Conservation (phyloP, 257 asterid species). For the Solanum dulcamara region DNA sequence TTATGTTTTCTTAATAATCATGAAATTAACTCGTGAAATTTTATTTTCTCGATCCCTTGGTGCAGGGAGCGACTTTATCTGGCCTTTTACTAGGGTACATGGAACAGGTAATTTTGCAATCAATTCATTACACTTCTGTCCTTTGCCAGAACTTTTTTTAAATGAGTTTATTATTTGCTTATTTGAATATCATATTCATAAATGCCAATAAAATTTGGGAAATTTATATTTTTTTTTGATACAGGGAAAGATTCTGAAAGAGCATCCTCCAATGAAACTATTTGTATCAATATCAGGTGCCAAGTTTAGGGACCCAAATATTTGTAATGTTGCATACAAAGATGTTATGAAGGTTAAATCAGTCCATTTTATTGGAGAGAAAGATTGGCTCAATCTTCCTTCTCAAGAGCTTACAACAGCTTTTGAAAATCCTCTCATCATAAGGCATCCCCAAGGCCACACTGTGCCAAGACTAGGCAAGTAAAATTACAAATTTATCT, state of each 20-base stretch:
- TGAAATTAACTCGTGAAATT: no score
- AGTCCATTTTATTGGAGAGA: conserved; percentile 54
- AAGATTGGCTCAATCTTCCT: conserved; percentile 51
- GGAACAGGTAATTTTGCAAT: conserved; percentile 20
- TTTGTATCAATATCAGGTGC: conserved; percentile 53
- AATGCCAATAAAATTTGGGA: background rate
- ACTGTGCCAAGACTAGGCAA: conserved; percentile 56
- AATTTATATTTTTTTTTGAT: background rate
- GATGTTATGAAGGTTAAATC: conserved; percentile 40
- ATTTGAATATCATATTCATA: background rate
- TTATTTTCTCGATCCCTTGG: background rate
- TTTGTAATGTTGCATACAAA: conserved; percentile 42
- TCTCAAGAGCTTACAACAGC: conserved; percentile 47
- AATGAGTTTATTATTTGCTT: no score
- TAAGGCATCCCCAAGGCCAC: conserved; percentile 60
- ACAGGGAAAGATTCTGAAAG: conserved; percentile 42
- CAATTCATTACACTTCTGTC: background rate
- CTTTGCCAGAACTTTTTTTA: no score
- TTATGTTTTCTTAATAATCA: no score
- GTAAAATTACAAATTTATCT: background rate
- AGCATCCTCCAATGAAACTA: conserved; percentile 37
- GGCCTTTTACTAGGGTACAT: conserved; percentile 44
- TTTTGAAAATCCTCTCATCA: conserved; percentile 37
- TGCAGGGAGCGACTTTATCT: conserved; percentile 47
- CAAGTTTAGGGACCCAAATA: conserved; percentile 41